phyloP scores from a whole-genome alignment of 1,139 yeast genomes.

The Wickerhamiella infanticola region DNA sequence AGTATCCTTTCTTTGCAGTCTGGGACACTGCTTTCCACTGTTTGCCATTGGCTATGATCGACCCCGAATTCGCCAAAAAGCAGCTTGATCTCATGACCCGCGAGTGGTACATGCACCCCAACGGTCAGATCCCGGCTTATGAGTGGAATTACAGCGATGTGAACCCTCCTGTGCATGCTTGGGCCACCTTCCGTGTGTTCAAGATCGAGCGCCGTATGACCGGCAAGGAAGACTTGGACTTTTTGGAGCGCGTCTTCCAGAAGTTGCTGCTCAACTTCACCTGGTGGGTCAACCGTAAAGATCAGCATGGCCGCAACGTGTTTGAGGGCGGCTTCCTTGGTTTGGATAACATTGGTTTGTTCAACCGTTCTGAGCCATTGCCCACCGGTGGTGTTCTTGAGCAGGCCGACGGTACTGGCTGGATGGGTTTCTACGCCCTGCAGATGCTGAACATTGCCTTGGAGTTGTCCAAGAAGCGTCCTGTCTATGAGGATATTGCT shows the following conservation, averaged over 20 bases:
- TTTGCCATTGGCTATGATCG: constrained; percentile 86
- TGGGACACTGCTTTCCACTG: constrained; percentile 98
- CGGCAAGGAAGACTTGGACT: constrained; percentile 67
- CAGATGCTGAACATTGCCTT: constrained; percentile 90
- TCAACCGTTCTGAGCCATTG: constrained; percentile 84
- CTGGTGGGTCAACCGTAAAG: constrained; percentile 98
- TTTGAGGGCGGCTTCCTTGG: constrained; percentile 95
- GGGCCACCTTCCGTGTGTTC: constrained; percentile 87
- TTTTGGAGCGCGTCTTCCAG: constrained; percentile 84
- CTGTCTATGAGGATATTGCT: constrained; percentile 88
- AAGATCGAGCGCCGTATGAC: constrained; percentile 82
- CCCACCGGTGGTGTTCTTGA: constrained; percentile 89
- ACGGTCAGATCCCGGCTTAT: constrained; percentile 96
- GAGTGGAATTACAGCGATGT: constrained; percentile 96
- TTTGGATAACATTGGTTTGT: constrained; percentile 83
- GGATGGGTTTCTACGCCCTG: constrained; percentile 92
- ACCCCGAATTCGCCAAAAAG: constrained; percentile 84
- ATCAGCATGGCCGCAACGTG: constrained; percentile 72
- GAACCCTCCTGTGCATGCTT: constrained; percentile 95
- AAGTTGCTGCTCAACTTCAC: constrained; percentile 79
- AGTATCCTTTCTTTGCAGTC: constrained; percentile 91
- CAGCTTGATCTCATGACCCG: constrained; percentile 78
- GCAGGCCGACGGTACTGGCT: constrained; percentile 95
- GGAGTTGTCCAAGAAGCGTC: constrained; percentile 73
- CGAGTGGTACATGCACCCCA: constrained; percentile 98